These are phyloP conservation scores for Seminavis robusta DNA, from an alignment of 108 stramenopile genomes.

Conservation along the genomic window DNA sequence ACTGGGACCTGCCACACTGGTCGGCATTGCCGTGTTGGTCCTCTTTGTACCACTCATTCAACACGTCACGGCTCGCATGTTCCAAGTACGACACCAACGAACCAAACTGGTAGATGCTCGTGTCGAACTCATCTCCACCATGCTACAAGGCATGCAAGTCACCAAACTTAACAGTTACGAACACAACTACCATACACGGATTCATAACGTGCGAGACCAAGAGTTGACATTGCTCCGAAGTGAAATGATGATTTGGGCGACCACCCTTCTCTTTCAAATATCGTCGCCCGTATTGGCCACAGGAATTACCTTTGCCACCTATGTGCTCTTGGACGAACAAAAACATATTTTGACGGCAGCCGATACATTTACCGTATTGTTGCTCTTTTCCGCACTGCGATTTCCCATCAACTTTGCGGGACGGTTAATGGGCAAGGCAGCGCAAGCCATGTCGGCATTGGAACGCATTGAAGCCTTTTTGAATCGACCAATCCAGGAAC, in stretches of 20 bases:
- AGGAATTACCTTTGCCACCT: constrained; percentile 56
- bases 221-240: constrained; percentile 45
- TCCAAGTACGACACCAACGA: constrained; percentile 44
- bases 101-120: constrained; percentile 61
- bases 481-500: constrained; percentile 38
- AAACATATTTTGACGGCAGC: constrained; percentile 54
- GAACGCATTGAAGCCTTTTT: constrained; percentile 51
- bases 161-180: constrained; percentile 82
- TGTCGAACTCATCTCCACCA: constrained; percentile 57
- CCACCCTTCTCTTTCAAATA: constrained; percentile 64
- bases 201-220: constrained; percentile 29
- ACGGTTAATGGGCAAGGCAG: constrained; percentile 55
- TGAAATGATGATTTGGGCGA: constrained; percentile 63
- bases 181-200: constrained; percentile 30
- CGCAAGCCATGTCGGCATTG: constrained; percentile 51
- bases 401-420: constrained; percentile 79
- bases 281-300: constrained; percentile 44
- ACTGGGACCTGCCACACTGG: constrained; percentile 55
- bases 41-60: constrained; percentile 63
- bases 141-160: constrained; percentile 66
- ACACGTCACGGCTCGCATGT: constrained; percentile 48
- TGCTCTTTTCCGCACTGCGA: constrained; percentile 58
- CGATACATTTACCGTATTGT: constrained; percentile 56
- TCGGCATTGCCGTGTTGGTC: constrained; percentile 59
- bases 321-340: constrained; percentile 47